Percentiles rank a stretch among this genome's conserved stretches.
These are phyloP conservation scores for Macrolepiota dolichaula DNA, from an alignment of 768 basidiomycete species.

Conservation along the genomic window DNA sequence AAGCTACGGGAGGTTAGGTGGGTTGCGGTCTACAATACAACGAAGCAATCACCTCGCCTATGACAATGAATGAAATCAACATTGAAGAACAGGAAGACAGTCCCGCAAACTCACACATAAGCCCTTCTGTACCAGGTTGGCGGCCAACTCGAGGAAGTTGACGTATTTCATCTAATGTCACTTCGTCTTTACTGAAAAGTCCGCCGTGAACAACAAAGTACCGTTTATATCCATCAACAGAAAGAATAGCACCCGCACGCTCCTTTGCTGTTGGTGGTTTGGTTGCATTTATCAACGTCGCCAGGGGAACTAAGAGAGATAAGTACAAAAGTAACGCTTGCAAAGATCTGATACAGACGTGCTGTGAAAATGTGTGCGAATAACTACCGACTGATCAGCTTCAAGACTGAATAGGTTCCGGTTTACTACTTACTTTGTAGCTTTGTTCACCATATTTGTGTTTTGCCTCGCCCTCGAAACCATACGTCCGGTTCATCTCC, in stretches of 20 bases:
- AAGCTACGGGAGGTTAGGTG: conserved; percentile 41
- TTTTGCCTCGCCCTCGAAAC: conserved; percentile 94
- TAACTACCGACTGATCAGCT: conserved; percentile 42
- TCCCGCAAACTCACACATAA: conserved; percentile 75
- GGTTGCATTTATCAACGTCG: conserved; percentile 79
- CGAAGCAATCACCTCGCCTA: conserved; percentile 59
- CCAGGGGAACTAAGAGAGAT: conserved; percentile 69
- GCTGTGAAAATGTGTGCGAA: conserved; percentile 94
- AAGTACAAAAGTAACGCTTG: not conserved
- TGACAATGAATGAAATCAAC: conserved; percentile 10
- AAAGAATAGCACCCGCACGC: conserved; percentile 61
- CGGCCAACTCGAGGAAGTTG: conserved; percentile 83
- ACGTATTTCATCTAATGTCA: conserved; percentile 91
- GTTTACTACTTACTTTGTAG: conserved; percentile 63
- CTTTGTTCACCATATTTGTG: conserved; percentile 96
- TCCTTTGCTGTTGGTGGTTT: conserved; percentile 45
- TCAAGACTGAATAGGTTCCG: not conserved
- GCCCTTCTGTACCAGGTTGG: conserved; percentile 91
- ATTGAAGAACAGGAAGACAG: conserved; percentile 2
- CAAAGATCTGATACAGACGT: conserved; percentile 41
- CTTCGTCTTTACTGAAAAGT: conserved; percentile 90
- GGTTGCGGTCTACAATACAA: conserved; percentile 8
- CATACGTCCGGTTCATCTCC: conserved; percentile 95
- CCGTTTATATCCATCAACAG: conserved; percentile 77
- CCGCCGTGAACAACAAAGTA: conserved; percentile 97